Percentiles rank a stretch among this genome's conserved stretches.
These are phyloP conservation scores for Claviceps purpurea DNA, from an alignment of 2,329 filamentous ascomycete species.

Conservation along the genomic window DNA sequence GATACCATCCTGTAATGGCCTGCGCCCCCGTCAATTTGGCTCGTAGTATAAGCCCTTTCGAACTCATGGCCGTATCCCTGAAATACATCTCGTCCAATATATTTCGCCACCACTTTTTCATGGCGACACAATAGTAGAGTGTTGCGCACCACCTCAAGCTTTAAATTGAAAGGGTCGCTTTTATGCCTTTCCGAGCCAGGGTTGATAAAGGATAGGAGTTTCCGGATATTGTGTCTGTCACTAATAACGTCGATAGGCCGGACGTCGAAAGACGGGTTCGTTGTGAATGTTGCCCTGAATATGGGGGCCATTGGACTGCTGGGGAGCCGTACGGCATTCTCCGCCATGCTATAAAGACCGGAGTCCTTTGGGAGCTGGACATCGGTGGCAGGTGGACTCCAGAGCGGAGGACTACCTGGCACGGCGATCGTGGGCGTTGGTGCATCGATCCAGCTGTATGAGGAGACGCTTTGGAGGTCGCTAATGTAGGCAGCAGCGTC, in stretches of 20 bases:
- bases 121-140: constrained; percentile 26
- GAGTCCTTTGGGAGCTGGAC: constrained; percentile 21
- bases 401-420: constrained; percentile 24
- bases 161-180: constrained; percentile 26
- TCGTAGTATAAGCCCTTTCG: constrained; percentile 28
- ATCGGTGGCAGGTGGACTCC: constrained; percentile 16
- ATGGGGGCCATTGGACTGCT: constrained; percentile 31
- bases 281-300: constrained; percentile 28
- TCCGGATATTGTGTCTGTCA: constrained; percentile 34
- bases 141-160: constrained; percentile 22
- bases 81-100: constrained; percentile 22
- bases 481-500: constrained; percentile 16
- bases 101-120: constrained; percentile 15
- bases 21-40: constrained; percentile 21
- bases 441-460: constrained; percentile 36
- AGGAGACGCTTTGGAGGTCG: constrained; percentile 26
- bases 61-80: constrained; percentile 31
- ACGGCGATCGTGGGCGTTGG: constrained; percentile 28
- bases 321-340: constrained; percentile 32
- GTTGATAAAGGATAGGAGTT: constrained; percentile 30
- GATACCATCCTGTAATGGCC: constrained; percentile 31
- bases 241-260: constrained; percentile 26
- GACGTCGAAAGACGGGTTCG: constrained; percentile 26
- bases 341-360: constrained; percentile 27
- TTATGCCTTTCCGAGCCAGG: constrained; percentile 11